phyloP scores from a whole-genome alignment of 306 rosid genomes.

The Pueraria montana region DNA sequence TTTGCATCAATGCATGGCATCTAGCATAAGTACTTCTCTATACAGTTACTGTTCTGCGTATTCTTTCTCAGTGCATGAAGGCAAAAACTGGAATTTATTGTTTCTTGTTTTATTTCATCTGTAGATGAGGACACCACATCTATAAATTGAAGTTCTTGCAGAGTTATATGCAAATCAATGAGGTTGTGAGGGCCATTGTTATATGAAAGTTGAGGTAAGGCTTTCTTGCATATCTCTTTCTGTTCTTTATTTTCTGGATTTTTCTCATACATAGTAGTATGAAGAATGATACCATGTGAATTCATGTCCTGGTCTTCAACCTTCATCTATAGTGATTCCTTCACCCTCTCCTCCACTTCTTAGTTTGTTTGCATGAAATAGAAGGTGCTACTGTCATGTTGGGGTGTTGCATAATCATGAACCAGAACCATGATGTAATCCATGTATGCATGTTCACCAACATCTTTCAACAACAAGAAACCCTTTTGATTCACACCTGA shows the following conservation, averaged over 20 bases:
- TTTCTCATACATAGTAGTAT: neutral
- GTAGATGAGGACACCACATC: slow-evolving; percentile 27
- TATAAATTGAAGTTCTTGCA: slow-evolving; percentile 31
- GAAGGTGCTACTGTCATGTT: slow-evolving; percentile 7
- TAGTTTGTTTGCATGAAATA: slow-evolving; percentile 12
- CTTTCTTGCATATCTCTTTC: slow-evolving; percentile 17
- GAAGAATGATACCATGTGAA: slow-evolving; percentile 29
- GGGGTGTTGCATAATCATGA: slow-evolving; percentile 11
- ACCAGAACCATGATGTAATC: neutral
- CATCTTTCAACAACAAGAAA: slow-evolving; percentile 28
- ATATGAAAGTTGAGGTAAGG: slow-evolving; percentile 50
- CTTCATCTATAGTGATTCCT: slow-evolving; percentile 25
- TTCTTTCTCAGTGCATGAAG: slow-evolving; percentile 39
- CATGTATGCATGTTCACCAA: slow-evolving; percentile 11
- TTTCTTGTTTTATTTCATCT: slow-evolving; percentile 25
- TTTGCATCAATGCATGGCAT: slow-evolving; percentile 49
- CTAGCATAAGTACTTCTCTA: slow-evolving; percentile 37
- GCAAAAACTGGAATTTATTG: slow-evolving; percentile 24
- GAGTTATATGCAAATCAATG: slow-evolving; percentile 33
- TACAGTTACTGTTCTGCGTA: slow-evolving; percentile 34
- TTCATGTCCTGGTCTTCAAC: neutral
- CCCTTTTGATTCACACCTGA: slow-evolving; percentile 34
- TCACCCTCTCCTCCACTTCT: neutral
- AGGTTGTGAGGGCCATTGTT: slow-evolving; percentile 39
- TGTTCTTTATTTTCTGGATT: slow-evolving; percentile 3